Evolutionary conservation across 495 filamentous ascomycete species (phyloP).

Genomic region (Aspergillus coremiiformis): DNA sequence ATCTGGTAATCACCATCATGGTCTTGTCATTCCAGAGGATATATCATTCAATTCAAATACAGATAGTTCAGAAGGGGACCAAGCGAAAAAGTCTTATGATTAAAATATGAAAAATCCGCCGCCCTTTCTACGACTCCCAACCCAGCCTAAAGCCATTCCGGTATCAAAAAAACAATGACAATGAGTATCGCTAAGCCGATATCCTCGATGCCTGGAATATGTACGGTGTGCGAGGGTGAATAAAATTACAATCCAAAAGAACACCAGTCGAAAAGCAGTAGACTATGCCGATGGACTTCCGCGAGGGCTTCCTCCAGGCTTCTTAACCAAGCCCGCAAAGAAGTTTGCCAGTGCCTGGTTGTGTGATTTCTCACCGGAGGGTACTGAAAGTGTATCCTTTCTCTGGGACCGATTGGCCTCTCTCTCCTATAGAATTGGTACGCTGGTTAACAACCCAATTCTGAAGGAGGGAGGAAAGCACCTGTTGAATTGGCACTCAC

Average conservation of each 20-base stretch:
- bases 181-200: constrained; percentile 5
- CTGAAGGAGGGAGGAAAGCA: neutral
- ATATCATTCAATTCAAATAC: neutral
- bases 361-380: constrained; percentile 52
- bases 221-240: constrained; percentile 10
- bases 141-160: constrained; percentile 10
- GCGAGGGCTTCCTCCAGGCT: constrained; percentile 38
- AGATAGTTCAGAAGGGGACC: neutral
- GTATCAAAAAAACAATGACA: constrained; percentile 9
- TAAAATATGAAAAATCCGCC: neutral
- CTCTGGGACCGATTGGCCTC: constrained; percentile 48
- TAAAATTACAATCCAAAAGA: constrained; percentile 29
- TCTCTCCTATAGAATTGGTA: constrained; percentile 35
- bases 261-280: constrained; percentile 1
- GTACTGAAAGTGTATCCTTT: constrained; percentile 27
- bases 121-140: constrained; percentile 4
- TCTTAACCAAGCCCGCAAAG: constrained; percentile 60
- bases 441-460: constrained; percentile 11
- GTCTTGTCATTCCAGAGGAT: neutral
- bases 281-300: constrained; percentile 34
- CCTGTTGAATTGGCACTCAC: constrained; percentile 37
- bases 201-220: constrained; percentile 6
- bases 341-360: constrained; percentile 62
- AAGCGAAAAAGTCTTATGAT: neutral
- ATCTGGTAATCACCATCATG: neutral